Evolutionary conservation across 2,329 filamentous ascomycete genomes (phyloP), one percentile per base, ranked within the genome.

Genomic region (Sporothrix globosa): DNA sequence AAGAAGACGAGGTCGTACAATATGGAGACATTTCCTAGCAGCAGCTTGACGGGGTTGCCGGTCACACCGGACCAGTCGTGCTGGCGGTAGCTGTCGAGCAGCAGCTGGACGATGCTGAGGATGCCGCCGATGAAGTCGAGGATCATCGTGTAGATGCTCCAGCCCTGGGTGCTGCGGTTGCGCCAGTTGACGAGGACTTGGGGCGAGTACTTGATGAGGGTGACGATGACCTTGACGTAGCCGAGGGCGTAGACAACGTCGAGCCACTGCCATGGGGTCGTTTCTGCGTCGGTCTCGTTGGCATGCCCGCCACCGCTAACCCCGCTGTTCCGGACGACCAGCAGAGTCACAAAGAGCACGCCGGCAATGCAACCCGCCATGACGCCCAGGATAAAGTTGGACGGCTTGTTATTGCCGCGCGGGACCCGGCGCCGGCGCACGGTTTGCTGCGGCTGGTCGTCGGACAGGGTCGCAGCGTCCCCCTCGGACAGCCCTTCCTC

Each of bases 11-110:
- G 73, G 78, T 98, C 95, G 78, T 97, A 98, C 2, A 92, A 79
- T 75, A 98, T 90, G 71, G 90, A 93, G 60, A 97, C 88, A 77
- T 97, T 95, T 17, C 92, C 91, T 54, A 98, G 84, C 2, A 90
- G 88, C 71, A 98, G 88, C 82, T 98, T 99, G 75, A 96, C 90
- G 0, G 93, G 92, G 79, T 98, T 98, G 1, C 94, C 95, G 0
- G 90, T 93, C 71, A 98, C 85, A 27, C 95, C 96, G 63, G 90
- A 91, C 94, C 95, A 97, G 81, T 97, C 93, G 69, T 86, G 86
- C 79, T 96, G 90, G 50, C 96, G 81, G 71, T 90, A 92, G 72
- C 92, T 93, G 81, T 98, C 96, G 72, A 98, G 89, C 27, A 90
- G 82, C 73, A 97, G 86, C 80, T 99, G 96, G 2, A 87, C 81